These are phyloP conservation scores for Diutina siamensis DNA, from an alignment of 1,139 yeast species.

Conservation along the genomic window DNA sequence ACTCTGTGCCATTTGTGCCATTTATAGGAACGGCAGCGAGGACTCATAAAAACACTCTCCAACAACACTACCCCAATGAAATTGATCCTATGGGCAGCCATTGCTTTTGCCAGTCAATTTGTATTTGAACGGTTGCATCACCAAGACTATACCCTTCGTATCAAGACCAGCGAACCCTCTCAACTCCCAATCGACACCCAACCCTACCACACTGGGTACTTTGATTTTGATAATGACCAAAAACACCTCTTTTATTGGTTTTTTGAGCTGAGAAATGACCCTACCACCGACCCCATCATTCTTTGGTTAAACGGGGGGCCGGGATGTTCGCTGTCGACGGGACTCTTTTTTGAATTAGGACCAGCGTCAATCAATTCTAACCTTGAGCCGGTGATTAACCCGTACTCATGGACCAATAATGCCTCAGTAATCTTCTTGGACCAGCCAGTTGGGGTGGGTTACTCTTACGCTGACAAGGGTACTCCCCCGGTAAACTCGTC, in stretches of 20 bases:
- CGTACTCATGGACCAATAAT: not conserved
- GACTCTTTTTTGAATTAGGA: not conserved
- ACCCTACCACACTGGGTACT: not conserved
- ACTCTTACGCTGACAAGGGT: not conserved
- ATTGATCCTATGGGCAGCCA: too few relatives aligned
- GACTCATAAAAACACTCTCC: too few relatives aligned
- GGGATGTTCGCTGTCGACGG: not conserved
- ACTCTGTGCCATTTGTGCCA: too few relatives aligned
- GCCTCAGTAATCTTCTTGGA: not conserved
- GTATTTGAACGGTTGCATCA: too few relatives aligned
- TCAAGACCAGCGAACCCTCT: too few relatives aligned
- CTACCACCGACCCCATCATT: not conserved
- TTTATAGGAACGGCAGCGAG: too few relatives aligned
- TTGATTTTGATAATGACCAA: not conserved
- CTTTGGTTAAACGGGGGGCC: conserved; percentile 4
- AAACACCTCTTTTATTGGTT: conserved; percentile 2
- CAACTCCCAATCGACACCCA: not conserved
- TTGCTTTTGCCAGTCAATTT: too few relatives aligned
- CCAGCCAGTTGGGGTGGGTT: conserved; percentile 2
- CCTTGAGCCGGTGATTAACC: not conserved
- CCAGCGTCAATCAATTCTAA: not conserved
- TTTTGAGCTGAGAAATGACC: conserved; percentile 1
- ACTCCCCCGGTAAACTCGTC: not conserved
- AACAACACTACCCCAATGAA: too few relatives aligned
- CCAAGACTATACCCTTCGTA: too few relatives aligned